Percentiles rank a stretch among this genome's conserved stretches.
Evolutionary conservation across 352 stramenopile genomes (phyloP).

Genomic region (Globisporangium viniferum): DNA sequence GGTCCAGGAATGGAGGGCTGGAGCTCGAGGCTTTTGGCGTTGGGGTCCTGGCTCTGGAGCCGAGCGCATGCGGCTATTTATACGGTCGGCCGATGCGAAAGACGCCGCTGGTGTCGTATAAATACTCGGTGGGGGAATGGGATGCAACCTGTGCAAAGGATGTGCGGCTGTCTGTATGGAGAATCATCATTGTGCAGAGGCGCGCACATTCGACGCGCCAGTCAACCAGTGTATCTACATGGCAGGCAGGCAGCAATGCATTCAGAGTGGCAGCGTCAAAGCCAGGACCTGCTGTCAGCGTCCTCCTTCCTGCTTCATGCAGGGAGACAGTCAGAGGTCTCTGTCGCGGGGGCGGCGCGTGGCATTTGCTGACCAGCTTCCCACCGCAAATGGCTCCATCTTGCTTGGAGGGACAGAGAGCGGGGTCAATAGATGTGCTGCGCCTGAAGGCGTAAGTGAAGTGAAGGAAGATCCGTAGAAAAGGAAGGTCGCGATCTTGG

Average conservation of each 20-base stretch:
- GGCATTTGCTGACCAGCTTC: neutral
- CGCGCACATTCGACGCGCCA: neutral
- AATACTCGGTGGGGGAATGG: neutral
- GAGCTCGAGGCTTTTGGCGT: neutral
- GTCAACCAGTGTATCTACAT: neutral
- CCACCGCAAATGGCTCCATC: too few relatives aligned
- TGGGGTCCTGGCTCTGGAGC: neutral
- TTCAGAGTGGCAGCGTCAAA: neutral
- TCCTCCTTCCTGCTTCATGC: neutral
- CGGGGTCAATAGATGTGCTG: too few relatives aligned
- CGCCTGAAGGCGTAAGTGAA: too few relatives aligned
- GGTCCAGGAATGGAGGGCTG: too few relatives aligned
- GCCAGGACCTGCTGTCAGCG: neutral
- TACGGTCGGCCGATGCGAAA: neutral
- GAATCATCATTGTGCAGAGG: neutral
- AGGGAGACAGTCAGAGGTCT: neutral
- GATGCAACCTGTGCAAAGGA: neutral
- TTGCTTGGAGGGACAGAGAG: too few relatives aligned
- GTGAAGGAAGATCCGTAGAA: too few relatives aligned
- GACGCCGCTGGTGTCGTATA: neutral
- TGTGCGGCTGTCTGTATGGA: neutral
- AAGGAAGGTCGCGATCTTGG: too few relatives aligned
- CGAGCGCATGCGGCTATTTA: neutral
- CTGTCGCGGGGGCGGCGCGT: neutral
- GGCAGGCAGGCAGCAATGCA: neutral